Base-by-base conservation (phyloP, 352 stramenopile species). In the Halophytophthora polymorphica region DNA sequence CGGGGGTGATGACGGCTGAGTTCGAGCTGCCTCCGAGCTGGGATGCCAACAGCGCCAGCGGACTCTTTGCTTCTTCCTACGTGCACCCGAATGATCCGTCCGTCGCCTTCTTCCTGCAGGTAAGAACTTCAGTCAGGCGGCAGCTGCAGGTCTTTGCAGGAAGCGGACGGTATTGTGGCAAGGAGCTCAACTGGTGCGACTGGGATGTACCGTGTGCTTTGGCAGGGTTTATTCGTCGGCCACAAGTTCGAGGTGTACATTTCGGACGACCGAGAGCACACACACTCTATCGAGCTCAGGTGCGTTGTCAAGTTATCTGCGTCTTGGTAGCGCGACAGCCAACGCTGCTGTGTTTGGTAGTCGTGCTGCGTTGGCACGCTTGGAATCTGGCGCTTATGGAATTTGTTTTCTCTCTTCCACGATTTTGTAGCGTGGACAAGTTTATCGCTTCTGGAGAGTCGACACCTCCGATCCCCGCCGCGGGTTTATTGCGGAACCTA, bases 191-290 rank as follows among this genome's bases (percentile, higher is more conserved):
- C 15, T 15, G 39, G 28, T 45, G 39, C 39, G 15, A 21, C n/a
- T 44, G 38, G 38, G 29, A 11, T 51, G 29, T 45, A 23, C 31
- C 25, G 14, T 53, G 25, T 21, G 17, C 2, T 45, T n/a, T 6
- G 63, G 8, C 31, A 93, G 82, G 76, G 70, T 14, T 47, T 94
- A 34, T 89, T 86, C 51, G 77, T 94, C 37, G 72, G 77, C 19
- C 73, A 65, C 43, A 91, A 86, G 51, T 83, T 94, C 19, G 76
- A 90, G 50, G 65, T 91, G 36, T 91, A 91, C 59, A 57, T 94
- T 14, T 89, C 77, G 3, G 72, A 86, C 19, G 56, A 80, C 55
- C 73, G 78, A 43, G 53, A 86, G 10, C 67, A 83, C 50, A 88
- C 74, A 8, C 67, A 88, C 43, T 90, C 84, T 10, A 79, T 90